Evolutionary conservation across 2,329 filamentous ascomycete species (phyloP), one percentile per base, ranked within the genome.

Genomic region (Beauveria scarabaeidicola): DNA sequence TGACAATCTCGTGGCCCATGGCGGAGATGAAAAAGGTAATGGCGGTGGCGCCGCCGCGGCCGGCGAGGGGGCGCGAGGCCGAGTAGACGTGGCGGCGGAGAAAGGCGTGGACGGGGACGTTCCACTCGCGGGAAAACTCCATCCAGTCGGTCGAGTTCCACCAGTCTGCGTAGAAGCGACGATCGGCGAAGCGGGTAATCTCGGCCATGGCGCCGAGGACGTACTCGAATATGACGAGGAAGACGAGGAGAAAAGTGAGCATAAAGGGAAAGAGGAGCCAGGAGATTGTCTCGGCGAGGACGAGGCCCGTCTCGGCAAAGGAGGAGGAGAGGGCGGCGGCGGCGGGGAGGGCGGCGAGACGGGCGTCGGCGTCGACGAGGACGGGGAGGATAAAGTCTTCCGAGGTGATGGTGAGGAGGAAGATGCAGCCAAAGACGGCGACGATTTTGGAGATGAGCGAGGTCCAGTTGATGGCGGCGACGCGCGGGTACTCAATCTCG

Each of bases 191-290:
- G 67, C 87, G 82, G 19, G 92, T 96, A 65, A 97, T 89, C 73
- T 99, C 94, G 15, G 92, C 94, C 68, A 95, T 96, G 52, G 92
- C 92, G 61, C 93, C 94, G 38, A 97, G 84, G 11, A 96, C 83
- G 73, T 97, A 99, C 73, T 99, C 94, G 73, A 97, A 99, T 68
- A 97, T 97, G 72, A 97, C 91, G 61, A 99, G 85, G 77, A 99
- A 99, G 59, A 97, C 92, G 52, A 97, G 85, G 5, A 97, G 78
- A 72, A 97, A 95, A 4, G 88, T 96, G 62, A 97, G 81, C 90
- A 97, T 97, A 73, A 97, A 99, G 3, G 94, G 94, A 74, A 97
- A 97, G 23, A 99, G 82, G 19, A 99, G 84, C 79, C 90, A 86
- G 60, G 89, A 93, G 69, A 96, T 92, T 15, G 89, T 91, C 78